phyloP scores from a whole-genome alignment of 306 rosid species.

The Pueraria montana region DNA sequence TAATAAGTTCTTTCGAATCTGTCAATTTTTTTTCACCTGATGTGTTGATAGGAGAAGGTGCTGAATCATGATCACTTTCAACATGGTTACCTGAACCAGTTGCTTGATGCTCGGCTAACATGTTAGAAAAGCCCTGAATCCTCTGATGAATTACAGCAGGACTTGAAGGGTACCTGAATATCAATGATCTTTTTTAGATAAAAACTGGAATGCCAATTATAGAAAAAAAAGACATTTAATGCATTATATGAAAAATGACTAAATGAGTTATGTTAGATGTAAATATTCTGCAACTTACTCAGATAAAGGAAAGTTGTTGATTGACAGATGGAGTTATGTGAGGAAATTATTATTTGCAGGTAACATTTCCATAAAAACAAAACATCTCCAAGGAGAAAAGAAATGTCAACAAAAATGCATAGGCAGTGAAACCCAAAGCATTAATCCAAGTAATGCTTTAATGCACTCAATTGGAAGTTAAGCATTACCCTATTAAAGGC shows the following conservation, averaged over 20 bases:
- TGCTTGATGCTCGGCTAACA: slow-evolving; percentile 58
- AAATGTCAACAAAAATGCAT: slow-evolving; percentile 17
- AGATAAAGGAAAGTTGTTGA: slow-evolving; percentile 10
- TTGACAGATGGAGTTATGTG: neutral
- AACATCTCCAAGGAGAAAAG: slow-evolving; percentile 3
- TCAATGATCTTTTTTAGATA: neutral
- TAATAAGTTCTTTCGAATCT: slow-evolving; percentile 73
- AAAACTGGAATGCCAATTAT: neutral
- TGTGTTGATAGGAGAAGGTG: slow-evolving; percentile 69
- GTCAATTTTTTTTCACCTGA: slow-evolving; percentile 56
- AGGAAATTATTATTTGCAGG: neutral
- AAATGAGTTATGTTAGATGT: neutral
- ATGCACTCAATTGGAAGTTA: slow-evolving; percentile 25
- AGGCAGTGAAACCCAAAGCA: neutral
- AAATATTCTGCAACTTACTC: neutral
- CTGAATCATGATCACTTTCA: slow-evolving; percentile 84
- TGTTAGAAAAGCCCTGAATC: slow-evolving; percentile 52
- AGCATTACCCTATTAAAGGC: slow-evolving; percentile 68
- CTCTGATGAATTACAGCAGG: slow-evolving; percentile 55
- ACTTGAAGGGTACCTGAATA: slow-evolving; percentile 40
- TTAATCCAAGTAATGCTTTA: slow-evolving; percentile 17
- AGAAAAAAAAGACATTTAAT: slow-evolving; percentile 11
- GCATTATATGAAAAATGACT: slow-evolving; percentile 6
- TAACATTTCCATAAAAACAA: slow-evolving; percentile 5
- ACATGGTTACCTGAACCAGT: slow-evolving; percentile 59